Evolutionary conservation across 371 early-diverging fungal genomes (phyloP).

Genomic region (Funneliformis caledonium): DNA sequence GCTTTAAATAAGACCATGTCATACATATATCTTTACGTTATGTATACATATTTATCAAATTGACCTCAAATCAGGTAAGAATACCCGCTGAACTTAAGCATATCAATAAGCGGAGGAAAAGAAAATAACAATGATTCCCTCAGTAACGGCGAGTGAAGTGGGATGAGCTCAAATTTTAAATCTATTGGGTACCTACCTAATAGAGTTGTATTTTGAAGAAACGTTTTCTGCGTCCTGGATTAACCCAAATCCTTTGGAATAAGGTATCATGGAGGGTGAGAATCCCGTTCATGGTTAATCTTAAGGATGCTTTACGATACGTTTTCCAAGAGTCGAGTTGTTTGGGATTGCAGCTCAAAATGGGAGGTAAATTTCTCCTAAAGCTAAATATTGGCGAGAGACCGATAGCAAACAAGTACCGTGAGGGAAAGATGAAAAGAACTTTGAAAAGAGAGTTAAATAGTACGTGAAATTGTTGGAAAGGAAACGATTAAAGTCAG

Average conservation of each 20-base stretch:
- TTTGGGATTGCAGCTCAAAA: slow-evolving; percentile 67
- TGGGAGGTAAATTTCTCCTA: slow-evolving; percentile 68
- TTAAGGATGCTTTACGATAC: slow-evolving; percentile 44
- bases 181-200: slow-evolving; percentile 46
- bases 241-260: slow-evolving; percentile 58
- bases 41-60: not conserved
- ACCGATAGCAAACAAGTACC: slow-evolving; percentile 81
- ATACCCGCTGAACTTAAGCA: slow-evolving; percentile 73
- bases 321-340: slow-evolving; percentile 58
- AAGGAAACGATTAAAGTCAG: slow-evolving; percentile 34
- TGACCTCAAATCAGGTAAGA: slow-evolving; percentile 59
- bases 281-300: slow-evolving; percentile 54
- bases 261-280: slow-evolving; percentile 62
- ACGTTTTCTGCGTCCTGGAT: slow-evolving; percentile 46
- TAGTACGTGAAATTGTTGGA: slow-evolving; percentile 51
- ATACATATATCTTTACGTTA: too few species aligned
- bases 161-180: slow-evolving; percentile 65
- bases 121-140: slow-evolving; percentile 62
- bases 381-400: slow-evolving; percentile 75
- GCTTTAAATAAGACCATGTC: not conserved
- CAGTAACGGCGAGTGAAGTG: slow-evolving; percentile 68
- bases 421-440: slow-evolving; percentile 77
- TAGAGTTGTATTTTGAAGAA: slow-evolving; percentile 54
- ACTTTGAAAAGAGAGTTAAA: slow-evolving; percentile 62
- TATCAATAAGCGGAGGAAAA: slow-evolving; percentile 76